phyloP scores from a whole-genome alignment of 1,284 basidiomycete genomes.

The Sporisorium graminicola region DNA sequence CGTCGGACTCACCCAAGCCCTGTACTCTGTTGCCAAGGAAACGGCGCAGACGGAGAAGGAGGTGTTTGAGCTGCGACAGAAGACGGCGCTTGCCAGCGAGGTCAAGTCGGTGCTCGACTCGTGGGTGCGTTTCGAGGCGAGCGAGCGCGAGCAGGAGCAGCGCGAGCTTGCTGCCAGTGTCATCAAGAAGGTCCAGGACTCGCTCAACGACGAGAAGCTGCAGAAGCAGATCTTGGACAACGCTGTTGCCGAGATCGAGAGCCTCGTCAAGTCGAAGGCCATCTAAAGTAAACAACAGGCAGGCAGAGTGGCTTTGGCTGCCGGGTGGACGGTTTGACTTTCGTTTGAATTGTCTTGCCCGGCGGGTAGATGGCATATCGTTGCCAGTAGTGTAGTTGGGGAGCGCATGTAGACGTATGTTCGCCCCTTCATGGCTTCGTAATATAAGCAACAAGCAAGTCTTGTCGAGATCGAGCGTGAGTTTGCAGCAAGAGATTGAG shows the following conservation, averaged over 20 bases:
- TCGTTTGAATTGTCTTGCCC: neutral
- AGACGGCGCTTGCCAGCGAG: slow-evolving; percentile 86
- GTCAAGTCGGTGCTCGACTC: slow-evolving; percentile 95
- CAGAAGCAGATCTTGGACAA: slow-evolving; percentile 89
- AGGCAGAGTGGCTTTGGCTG: neutral
- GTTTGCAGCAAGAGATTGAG: no score
- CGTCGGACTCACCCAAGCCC: slow-evolving; percentile 85
- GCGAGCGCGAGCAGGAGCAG: slow-evolving; percentile 96
- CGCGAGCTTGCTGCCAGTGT: slow-evolving; percentile 86
- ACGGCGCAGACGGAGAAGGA: slow-evolving; percentile 91
- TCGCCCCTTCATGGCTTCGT: slow-evolving; percentile 11
- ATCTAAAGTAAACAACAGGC: slow-evolving; percentile 48
- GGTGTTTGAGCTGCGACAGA: slow-evolving; percentile 90
- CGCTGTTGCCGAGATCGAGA: slow-evolving; percentile 90
- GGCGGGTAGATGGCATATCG: neutral
- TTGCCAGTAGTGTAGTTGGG: neutral
- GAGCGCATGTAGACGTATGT: neutral
- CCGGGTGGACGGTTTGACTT: neutral
- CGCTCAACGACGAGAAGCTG: slow-evolving; percentile 88
- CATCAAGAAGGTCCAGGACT: slow-evolving; percentile 85
- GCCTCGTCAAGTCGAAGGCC: slow-evolving; percentile 68
- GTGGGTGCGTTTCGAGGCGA: slow-evolving; percentile 98
- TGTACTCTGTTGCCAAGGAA: slow-evolving; percentile 96
- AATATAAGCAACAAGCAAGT: slow-evolving; percentile 17
- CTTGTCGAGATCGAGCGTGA: neutral